Conservation (phyloP, 1,139 yeast genomes). For the Yamadazyma sp. region DNA sequence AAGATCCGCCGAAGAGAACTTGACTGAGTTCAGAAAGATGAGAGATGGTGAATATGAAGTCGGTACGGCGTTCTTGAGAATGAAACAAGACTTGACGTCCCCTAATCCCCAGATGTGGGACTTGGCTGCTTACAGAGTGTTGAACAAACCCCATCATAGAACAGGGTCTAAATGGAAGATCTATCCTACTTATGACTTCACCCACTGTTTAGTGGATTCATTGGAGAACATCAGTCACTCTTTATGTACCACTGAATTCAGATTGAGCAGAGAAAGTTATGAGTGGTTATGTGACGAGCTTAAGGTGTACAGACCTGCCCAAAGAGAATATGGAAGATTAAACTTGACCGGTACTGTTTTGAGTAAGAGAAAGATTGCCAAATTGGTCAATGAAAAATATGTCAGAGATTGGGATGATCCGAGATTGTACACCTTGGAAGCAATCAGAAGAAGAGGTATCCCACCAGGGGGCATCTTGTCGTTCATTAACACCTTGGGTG, state of each 20-base stretch:
- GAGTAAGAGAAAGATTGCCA: conserved; percentile 94
- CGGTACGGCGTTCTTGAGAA: conserved; percentile 92
- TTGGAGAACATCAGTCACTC: conserved; percentile 95
- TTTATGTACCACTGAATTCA: conserved; percentile 92
- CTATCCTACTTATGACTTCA: conserved; percentile 97
- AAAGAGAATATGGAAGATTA: conserved; percentile 96
- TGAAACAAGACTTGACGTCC: conserved; percentile 91
- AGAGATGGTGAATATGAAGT: conserved; percentile 82
- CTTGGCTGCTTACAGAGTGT: conserved; percentile 94
- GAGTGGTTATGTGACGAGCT: conserved; percentile 98
- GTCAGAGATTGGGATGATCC: conserved; percentile 99
- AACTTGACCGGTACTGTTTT: conserved; percentile 92
- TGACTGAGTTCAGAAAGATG: conserved; percentile 85
- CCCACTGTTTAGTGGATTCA: conserved; percentile 98
- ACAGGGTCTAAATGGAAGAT: conserved; percentile 97
- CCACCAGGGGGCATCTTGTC: conserved; percentile 98
- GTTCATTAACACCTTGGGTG: conserved; percentile 94
- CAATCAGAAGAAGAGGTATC: conserved; percentile 93
- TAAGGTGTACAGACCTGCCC: conserved; percentile 96
- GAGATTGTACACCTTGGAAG: conserved; percentile 90
- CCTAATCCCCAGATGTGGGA: conserved; percentile 99
- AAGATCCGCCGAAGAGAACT: conserved; percentile 68
- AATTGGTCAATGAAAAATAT: conserved; percentile 73
- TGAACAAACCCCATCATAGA: conserved; percentile 90
- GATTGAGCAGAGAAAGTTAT: conserved; percentile 87